These are phyloP conservation scores for Fomitopsis schrenkii DNA, from an alignment of 1,284 basidiomycete genomes.

Conservation along the genomic window DNA sequence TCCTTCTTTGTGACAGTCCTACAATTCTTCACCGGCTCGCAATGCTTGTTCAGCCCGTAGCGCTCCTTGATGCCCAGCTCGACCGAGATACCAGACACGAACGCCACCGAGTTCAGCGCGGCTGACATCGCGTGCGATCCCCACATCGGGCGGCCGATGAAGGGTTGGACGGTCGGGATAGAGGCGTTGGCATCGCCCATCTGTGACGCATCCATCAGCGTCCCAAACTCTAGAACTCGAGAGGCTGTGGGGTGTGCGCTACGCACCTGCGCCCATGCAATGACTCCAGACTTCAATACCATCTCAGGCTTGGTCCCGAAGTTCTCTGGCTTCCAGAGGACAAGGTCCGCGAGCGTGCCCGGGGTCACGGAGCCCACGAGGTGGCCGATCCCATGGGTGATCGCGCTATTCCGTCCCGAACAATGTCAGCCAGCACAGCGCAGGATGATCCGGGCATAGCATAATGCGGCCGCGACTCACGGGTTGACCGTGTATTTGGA, in stretches of 20 bases:
- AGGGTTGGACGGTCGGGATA: slow-evolving; percentile 92
- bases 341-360: slow-evolving; percentile 89
- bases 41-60: slow-evolving; percentile 75
- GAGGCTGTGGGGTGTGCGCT: not conserved
- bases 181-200: slow-evolving; percentile 94
- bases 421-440: not conserved
- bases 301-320: slow-evolving; percentile 92
- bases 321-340: slow-evolving; percentile 90
- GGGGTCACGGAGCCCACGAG: slow-evolving; percentile 82
- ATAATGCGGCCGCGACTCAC: slow-evolving; percentile 43
- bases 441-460: not conserved
- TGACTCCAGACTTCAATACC: slow-evolving; percentile 93
- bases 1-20: slow-evolving; percentile 77
- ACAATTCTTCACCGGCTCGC: slow-evolving; percentile 78
- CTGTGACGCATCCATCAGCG: slow-evolving; percentile 32
- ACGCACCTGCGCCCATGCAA: slow-evolving; percentile 82
- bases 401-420: slow-evolving; percentile 54
- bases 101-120: slow-evolving; percentile 76
- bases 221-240: not conserved
- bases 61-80: slow-evolving; percentile 55
- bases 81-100: slow-evolving; percentile 81
- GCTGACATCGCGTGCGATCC: slow-evolving; percentile 73
- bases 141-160: slow-evolving; percentile 89
- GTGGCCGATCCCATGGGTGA: slow-evolving; percentile 91
- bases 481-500: slow-evolving; percentile 98